Evolutionary conservation across 1,139 yeast genomes (phyloP), one percentile per base, ranked within the genome.

Genomic region (Tardiomyces blankii): DNA sequence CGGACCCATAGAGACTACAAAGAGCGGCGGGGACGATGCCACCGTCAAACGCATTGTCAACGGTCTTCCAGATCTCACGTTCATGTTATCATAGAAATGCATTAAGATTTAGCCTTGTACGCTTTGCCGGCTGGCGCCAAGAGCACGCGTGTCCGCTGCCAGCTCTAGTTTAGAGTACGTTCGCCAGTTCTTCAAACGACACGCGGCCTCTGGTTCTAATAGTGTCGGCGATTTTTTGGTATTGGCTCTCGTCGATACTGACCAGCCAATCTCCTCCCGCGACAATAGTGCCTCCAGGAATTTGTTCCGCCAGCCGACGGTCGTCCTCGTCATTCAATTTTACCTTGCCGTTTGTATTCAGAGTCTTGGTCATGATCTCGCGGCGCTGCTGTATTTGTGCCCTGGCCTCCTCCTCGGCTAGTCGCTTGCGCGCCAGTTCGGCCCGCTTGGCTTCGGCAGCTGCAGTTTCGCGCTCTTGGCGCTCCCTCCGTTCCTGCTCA

Each of bases 21-120:
- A 46, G 18, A 44, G 48, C 42, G 45, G 47, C 21, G 42, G 43
- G 11, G 62, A 58, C 16, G 54, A 55, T 2, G 53, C 49, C 18
- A 40, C 43, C 11, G 48, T 59, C 18, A 48, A 51, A 11, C 45
- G 46, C 12, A 57, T 58, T 33, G 55, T 57, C 2, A 44, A 49
- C n/a, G 38, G 48, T 3, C 51, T 58, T 9, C 62, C 62, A 23
- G 60, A 59, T 40, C 51, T 59, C 16, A 49, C 55, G 1, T 57
- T 56, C 39, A 33, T 54, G 41, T 41, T 53, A 12, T 45, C 27
- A 40, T 30, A 25, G 14, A 18, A 16, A 14, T 11, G 12, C 18
- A 18, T 28, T 30, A 14, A 30, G 16, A 13, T 12, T 13, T 9
- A 30, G 25, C n/a, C n/a, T n/a, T n/a, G n/a, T n/a, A n/a, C n/a